phyloP scores from a whole-genome alignment of 768 basidiomycete species.

The Tricholoma matsutake region DNA sequence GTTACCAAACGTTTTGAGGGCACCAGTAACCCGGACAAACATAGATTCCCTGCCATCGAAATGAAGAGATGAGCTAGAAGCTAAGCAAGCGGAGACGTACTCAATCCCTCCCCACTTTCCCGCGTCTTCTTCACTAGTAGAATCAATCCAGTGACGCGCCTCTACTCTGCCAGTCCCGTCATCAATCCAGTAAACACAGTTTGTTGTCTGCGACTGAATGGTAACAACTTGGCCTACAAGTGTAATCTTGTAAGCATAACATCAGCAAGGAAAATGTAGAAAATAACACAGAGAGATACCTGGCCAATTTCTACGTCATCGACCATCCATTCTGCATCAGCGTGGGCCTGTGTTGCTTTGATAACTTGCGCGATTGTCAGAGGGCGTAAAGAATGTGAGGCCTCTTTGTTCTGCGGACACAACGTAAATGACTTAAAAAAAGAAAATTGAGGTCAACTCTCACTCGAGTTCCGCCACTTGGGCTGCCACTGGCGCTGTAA shows the following conservation, averaged over 20 bases:
- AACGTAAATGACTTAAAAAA: not conserved
- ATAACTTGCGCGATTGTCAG: slow-evolving; percentile 75
- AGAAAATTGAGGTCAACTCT: slow-evolving; percentile 8
- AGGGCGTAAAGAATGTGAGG: slow-evolving; percentile 51
- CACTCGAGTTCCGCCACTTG: slow-evolving; percentile 48
- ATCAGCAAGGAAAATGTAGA: not conserved
- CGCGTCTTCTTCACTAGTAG: slow-evolving; percentile 52
- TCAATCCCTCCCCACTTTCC: slow-evolving; percentile 46
- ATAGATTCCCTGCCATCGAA: slow-evolving; percentile 53
- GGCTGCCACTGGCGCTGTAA: slow-evolving; percentile 55
- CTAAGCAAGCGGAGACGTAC: slow-evolving; percentile 23
- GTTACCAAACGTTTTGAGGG: slow-evolving; percentile 75
- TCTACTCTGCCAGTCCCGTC: slow-evolving; percentile 84
- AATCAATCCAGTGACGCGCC: slow-evolving; percentile 81
- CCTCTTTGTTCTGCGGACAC: slow-evolving; percentile 31
- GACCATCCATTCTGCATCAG: slow-evolving; percentile 86
- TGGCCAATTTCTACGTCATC: slow-evolving; percentile 81
- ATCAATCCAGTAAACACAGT: slow-evolving; percentile 74
- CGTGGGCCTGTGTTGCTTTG: slow-evolving; percentile 76
- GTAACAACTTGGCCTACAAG: slow-evolving; percentile 72
- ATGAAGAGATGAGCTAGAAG: slow-evolving; percentile 4
- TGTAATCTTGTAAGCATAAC: slow-evolving; percentile 49
- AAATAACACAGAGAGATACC: slow-evolving; percentile 35
- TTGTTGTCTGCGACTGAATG: slow-evolving; percentile 71
- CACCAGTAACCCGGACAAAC: slow-evolving; percentile 80